Percentiles rank a stretch among this genome's conserved stretches.
Evolutionary conservation across 345 rosid species (phyloP).

Genomic region (Brassica nigra): DNA sequence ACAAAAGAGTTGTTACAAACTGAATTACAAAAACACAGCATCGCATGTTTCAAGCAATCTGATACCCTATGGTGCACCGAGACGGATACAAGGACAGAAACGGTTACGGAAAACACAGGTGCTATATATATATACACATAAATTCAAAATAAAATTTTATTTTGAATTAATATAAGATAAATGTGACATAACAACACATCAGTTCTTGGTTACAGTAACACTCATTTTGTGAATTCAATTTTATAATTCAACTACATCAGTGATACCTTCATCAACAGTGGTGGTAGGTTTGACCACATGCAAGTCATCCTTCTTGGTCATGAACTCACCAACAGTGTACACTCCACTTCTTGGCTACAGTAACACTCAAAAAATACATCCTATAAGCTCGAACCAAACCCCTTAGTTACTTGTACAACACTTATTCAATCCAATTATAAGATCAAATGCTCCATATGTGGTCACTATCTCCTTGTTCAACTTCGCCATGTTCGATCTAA

Average conservation of each 20-base stretch:
- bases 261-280: slow-evolving; percentile 78
- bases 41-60: neutral
- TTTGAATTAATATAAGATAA: neutral
- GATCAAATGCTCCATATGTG: neutral
- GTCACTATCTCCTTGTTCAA: neutral
- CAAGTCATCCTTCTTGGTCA: slow-evolving; percentile 77
- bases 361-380: neutral
- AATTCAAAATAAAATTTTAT: too few species aligned
- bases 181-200: neutral
- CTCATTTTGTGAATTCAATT: too few species aligned
- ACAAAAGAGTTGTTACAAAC: neutral
- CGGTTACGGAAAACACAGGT: neutral
- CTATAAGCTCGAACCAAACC: neutral
- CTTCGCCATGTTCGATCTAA: slow-evolving; percentile 13
- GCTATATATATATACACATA: too few species aligned
- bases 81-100: too few species aligned
- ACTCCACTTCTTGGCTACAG: slow-evolving; percentile 63
- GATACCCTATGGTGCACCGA: neutral
- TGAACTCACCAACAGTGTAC: slow-evolving; percentile 77
- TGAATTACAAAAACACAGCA: neutral
- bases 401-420: neutral
- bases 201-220: neutral
- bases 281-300: slow-evolving; percentile 76
- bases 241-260: neutral
- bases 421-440: neutral